A percentile compares a stretch with the other conserved stretches of the same genome.
Conservation (phyloP, 371 early-diverging fungal species). For the Fennellomyces sp. region DNA sequence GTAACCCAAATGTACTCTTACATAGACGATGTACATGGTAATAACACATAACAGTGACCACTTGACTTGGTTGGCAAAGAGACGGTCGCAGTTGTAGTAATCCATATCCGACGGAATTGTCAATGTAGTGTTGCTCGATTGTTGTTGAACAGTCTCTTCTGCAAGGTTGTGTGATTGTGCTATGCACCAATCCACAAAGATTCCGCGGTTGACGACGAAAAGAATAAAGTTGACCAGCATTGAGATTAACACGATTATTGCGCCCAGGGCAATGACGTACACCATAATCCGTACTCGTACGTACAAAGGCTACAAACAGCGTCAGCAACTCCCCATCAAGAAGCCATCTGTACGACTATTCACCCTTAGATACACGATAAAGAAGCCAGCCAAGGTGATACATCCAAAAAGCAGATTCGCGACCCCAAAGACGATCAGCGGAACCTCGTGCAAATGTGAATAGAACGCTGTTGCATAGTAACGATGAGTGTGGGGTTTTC, state of each 20-base stretch:
- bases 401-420: conserved; percentile 32
- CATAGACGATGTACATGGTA: conserved; percentile 43
- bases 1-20: conserved; percentile 22
- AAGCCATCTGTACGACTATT: not conserved
- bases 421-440: conserved; percentile 29
- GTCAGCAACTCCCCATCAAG: not conserved
- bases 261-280: conserved; percentile 11
- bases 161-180: conserved; percentile 5
- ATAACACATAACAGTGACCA: conserved; percentile 39
- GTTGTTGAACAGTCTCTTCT: conserved; percentile 1
- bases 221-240: conserved; percentile 24
- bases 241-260: conserved; percentile 13
- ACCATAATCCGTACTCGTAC: conserved; percentile 13
- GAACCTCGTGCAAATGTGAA: conserved; percentile 23
- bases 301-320: conserved; percentile 6
- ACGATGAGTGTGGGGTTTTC: not conserved
- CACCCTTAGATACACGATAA: not conserved
- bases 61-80: conserved; percentile 46
- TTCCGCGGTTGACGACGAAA: conserved; percentile 12
- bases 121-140: not conserved
- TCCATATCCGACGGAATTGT: conserved; percentile 12
- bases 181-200: conserved; percentile 17
- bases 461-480: conserved; percentile 22
- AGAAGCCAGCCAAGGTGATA: conserved; percentile 20
- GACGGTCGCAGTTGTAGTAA: conserved; percentile 45